These are phyloP conservation scores for Diaporthe vexans DNA, from an alignment of 2,329 filamentous ascomycete genomes.

Conservation along the genomic window DNA sequence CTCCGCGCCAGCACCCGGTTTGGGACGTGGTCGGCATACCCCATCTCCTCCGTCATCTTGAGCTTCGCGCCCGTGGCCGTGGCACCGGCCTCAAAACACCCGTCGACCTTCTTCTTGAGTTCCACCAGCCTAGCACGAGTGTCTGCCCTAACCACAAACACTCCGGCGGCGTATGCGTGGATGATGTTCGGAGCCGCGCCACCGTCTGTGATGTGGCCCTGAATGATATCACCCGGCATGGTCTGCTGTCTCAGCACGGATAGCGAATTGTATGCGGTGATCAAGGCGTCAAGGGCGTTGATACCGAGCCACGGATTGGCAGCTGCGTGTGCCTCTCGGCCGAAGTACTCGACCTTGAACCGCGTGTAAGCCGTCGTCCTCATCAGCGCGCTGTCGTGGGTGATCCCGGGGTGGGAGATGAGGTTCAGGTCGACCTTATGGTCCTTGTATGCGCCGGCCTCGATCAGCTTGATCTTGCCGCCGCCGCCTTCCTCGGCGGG, in stretches of 20 bases:
- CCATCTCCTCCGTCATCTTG: slow-evolving; percentile 55
- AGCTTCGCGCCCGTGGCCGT: slow-evolving; percentile 62
- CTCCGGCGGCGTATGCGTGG: slow-evolving; percentile 61
- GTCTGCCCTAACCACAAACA: slow-evolving; percentile 61
- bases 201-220: slow-evolving; percentile 67
- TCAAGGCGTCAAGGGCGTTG: slow-evolving; percentile 71
- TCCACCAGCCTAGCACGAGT: slow-evolving; percentile 56
- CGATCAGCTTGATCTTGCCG: slow-evolving; percentile 59
- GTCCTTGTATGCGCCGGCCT: slow-evolving; percentile 59
- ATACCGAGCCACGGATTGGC: slow-evolving; percentile 71
- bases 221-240: slow-evolving; percentile 62
- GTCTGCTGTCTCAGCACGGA: slow-evolving; percentile 69
- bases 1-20: slow-evolving; percentile 62
- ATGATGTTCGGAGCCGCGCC: slow-evolving; percentile 70
- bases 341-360: slow-evolving; percentile 66
- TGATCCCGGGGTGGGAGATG: slow-evolving; percentile 59
- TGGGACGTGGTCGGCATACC: slow-evolving; percentile 69
- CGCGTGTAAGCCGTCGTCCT: slow-evolving; percentile 65
- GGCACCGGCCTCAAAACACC: slow-evolving; percentile 57
- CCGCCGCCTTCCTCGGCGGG: slow-evolving; percentile 60
- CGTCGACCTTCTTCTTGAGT: slow-evolving; percentile 57
- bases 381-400: slow-evolving; percentile 61
- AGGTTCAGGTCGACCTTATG: slow-evolving; percentile 55
- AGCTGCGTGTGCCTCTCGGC: slow-evolving; percentile 69
- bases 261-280: slow-evolving; percentile 63